Conservation (phyloP, 2,329 filamentous ascomycete species). For the Pyricularia sp. region DNA sequence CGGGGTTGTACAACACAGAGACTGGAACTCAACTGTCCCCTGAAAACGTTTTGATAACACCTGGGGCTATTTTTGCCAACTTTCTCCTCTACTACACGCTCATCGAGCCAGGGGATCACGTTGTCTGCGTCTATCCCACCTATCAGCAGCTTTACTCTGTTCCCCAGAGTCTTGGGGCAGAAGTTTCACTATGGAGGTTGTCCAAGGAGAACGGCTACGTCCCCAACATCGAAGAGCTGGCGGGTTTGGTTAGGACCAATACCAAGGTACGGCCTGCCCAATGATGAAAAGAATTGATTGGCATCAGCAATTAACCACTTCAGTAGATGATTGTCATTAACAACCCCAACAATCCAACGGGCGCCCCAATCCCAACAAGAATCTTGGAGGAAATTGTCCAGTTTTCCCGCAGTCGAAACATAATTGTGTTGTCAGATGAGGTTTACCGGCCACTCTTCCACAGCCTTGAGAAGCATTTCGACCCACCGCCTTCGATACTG, state of each 20-base stretch:
- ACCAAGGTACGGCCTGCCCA: conserved; percentile 47
- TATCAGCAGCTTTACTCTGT: conserved; percentile 76
- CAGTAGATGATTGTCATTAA: conserved; percentile 38
- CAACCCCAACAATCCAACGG: conserved; percentile 77
- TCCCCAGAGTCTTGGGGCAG: conserved; percentile 59
- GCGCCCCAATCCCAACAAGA: conserved; percentile 50
- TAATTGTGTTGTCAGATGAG: conserved; percentile 64
- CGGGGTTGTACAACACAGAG: conserved; percentile 34
- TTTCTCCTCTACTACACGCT: conserved; percentile 65
- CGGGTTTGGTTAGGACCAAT: conserved; percentile 49
- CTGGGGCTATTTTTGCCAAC: conserved; percentile 76
- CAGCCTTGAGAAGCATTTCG: conserved; percentile 35
- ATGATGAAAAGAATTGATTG: background rate
- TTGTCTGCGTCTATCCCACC: conserved; percentile 75
- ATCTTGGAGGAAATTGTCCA: conserved; percentile 45
- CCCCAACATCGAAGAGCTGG: conserved; percentile 53
- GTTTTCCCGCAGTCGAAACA: conserved; percentile 47
- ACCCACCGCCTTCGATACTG: conserved; percentile 47
- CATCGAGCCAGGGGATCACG: conserved; percentile 62
- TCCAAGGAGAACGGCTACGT: conserved; percentile 51
- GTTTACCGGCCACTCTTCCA: conserved; percentile 80
- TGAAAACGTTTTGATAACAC: conserved; percentile 62
- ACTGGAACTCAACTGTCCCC: conserved; percentile 25
- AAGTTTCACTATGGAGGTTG: conserved; percentile 66
- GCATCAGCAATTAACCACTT: conserved; percentile 19